Base-by-base conservation (phyloP, 345 rosid species). In the Eucalyptus fibrosa region DNA sequence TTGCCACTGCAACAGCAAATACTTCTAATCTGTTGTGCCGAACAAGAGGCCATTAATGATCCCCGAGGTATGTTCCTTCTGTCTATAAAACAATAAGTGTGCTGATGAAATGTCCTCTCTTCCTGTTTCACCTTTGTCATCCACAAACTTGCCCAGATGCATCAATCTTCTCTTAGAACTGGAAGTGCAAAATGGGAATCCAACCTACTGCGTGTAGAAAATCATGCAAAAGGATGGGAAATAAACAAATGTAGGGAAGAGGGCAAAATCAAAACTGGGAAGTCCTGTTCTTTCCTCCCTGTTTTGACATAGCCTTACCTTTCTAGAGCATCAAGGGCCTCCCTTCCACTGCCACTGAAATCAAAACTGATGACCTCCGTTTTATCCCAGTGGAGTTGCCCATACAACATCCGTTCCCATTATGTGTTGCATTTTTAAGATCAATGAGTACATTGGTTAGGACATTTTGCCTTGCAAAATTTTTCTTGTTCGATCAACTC, bases 1-100 rank as follows among this genome's bases (percentile, higher is more conserved):
- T 90, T 97, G 89, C 95, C 99, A 86, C 89, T 97, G 93, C 95
- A 97, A 90, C 96, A 91, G 87, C 99, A 97, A 92, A 95, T 97
- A 87, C 99, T 97, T 87, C 94, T 90, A 50, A 93, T 96, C 55
- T 96, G 97, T 88, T 97, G 99, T 92, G 93, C 99, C 59, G 96
- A 95, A 89, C 94, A 97, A 82, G 94, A 92, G 94, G 94, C 94
- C 86, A 96, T 96, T 62, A 96, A 92, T 94, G 99, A 97, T 92
- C 96, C 99, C 85, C 93, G 92, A 90, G 98, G 99, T 97, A 51
- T 19, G 87, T 60, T 17, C 80, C 60, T 5, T 86, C 55, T 49
- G 77, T 65, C 77, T n/a, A 65, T n/a, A n/a, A 65, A 65, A n/a
- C 40, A n/a, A 0, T 80, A 34, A 87, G n/a, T 56, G 56, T 62